Conservation (phyloP, 495 filamentous ascomycete genomes). For the Apodospora peruviana region DNA sequence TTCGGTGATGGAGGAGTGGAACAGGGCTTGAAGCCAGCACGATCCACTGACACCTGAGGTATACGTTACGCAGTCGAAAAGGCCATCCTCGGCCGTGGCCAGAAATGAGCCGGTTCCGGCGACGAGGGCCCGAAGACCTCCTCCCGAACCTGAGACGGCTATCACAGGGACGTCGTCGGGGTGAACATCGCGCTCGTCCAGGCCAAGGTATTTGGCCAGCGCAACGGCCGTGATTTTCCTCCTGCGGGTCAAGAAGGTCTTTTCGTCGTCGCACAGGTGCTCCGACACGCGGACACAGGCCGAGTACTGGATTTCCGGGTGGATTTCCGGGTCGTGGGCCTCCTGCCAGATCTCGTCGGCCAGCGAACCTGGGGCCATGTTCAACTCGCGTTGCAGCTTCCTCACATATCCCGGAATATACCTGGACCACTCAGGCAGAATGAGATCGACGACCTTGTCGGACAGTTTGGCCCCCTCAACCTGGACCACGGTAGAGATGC, state of each 20-base stretch:
- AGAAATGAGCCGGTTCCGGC: conserved; percentile 82
- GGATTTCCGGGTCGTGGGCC: conserved; percentile 70
- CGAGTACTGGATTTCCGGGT: conserved; percentile 78
- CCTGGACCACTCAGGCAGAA: conserved; percentile 78
- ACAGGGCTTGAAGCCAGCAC: conserved; percentile 90
- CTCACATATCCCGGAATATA: conserved; percentile 68
- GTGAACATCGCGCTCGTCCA: conserved; percentile 76
- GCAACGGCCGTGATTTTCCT: conserved; percentile 60
- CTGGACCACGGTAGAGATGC: conserved; percentile 46
- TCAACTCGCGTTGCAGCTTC: conserved; percentile 85
- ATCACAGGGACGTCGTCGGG: conserved; percentile 89
- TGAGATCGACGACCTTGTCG: conserved; percentile 59
- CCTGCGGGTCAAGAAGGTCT: conserved; percentile 59
- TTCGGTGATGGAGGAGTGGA: conserved; percentile 73
- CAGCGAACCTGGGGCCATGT: conserved; percentile 76
- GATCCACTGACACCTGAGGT: conserved; percentile 91
- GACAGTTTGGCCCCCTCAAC: conserved; percentile 56
- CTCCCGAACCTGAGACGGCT: conserved; percentile 88
- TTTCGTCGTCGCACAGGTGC: conserved; percentile 81
- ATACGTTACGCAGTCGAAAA: conserved; percentile 92
- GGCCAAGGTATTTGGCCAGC: conserved; percentile 71
- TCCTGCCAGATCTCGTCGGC: conserved; percentile 92
- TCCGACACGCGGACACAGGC: conserved; percentile 75
- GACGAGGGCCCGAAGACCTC: conserved; percentile 82
- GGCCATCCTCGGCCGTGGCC: conserved; percentile 71